Evolutionary conservation across 2,329 filamentous ascomycete species (phyloP).

Genomic region (Trichoderma brevicompactum): DNA sequence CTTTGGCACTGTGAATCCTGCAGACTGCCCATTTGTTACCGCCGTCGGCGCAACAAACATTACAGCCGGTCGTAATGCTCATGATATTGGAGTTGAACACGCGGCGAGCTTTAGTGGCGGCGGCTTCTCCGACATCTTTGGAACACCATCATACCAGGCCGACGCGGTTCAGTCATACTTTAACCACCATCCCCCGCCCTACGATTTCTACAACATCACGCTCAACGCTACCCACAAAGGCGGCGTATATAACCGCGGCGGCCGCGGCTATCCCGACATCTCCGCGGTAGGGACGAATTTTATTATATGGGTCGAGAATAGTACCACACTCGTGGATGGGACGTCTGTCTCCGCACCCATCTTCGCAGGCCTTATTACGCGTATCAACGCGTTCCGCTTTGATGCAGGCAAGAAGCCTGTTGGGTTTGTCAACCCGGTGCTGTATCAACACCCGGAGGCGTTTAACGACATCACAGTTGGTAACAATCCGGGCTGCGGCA

Average conservation of each 20-base stretch:
- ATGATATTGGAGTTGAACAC: not conserved
- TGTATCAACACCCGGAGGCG: conserved; percentile 3
- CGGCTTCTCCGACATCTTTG: conserved; percentile 54
- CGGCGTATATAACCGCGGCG: conserved; percentile 47
- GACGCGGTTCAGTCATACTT: conserved; percentile 47
- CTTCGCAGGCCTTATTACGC: conserved; percentile 38
- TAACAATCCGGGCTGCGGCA: conserved; percentile 40
- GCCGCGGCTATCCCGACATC: conserved; percentile 53
- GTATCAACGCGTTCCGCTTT: conserved; percentile 37
- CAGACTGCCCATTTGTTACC: conserved; percentile 53
- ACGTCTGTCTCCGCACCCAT: conserved; percentile 48
- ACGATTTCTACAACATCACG: not conserved
- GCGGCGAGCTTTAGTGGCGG: not conserved
- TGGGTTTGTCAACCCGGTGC: conserved; percentile 7
- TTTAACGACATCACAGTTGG: conserved; percentile 19
- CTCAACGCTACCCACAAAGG: conserved; percentile 46
- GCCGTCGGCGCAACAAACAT: conserved; percentile 56
- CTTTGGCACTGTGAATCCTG: conserved; percentile 52
- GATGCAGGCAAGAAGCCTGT: conserved; percentile 32
- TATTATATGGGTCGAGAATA: conserved; percentile 49
- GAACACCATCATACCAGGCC: conserved; percentile 52
- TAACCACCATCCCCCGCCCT: conserved; percentile 32
- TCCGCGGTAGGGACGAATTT: conserved; percentile 49
- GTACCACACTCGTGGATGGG: conserved; percentile 50
- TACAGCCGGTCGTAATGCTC: conserved; percentile 34